Base-by-base conservation (phyloP, 1,284 basidiomycete species). In the Vanrija humicola region DNA sequence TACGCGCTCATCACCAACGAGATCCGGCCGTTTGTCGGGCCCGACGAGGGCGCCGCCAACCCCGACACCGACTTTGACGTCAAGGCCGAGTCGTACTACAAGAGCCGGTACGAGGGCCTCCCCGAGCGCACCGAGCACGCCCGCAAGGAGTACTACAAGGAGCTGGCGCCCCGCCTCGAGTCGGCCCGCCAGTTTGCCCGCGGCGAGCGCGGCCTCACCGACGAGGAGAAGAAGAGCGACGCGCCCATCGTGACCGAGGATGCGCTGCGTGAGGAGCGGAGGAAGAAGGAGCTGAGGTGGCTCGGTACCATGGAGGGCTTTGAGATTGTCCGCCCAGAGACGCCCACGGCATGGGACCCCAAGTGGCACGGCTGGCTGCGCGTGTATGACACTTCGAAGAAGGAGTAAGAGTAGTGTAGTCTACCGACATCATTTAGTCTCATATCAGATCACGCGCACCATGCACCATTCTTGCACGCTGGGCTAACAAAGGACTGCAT, bases 211-310 rank as follows among this genome's bases (percentile, higher is more conserved):
- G 88, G 93, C 67, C 84, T 87, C 16, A 94, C 89, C 7, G 88
- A 88, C 69, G 87, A 89, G 55, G 94, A 98, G 77, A 74, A 79
- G 57, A 65, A 63, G 50, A 58, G 55, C 29, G 82, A 82, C 43
- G 84, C 89, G 64, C 89, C 90, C 3, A 90, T 93, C 6, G 85
- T 84, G 38, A 92, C 87, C 2, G 90, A 98, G 76, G 85, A 89
- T 23, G 89, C 95, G 68, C 80, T 97, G 48, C 82, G 86, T 46
- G 85, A 85, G 21, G 89, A 93, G 77, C 80, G 90, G 56, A 75
- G 90, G 75, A 87, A 87, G 75, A 93, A 91, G 78, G 93, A 97
- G 79, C 75, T 85, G 64, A 81, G 85, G 61, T 97, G 93, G 93
- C 82, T 82, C 49, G 82, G 82, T 26, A 85, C 89, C 61, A 79